Conservation (phyloP, 805 yeast genomes). For the Pichia ethanolica region DNA sequence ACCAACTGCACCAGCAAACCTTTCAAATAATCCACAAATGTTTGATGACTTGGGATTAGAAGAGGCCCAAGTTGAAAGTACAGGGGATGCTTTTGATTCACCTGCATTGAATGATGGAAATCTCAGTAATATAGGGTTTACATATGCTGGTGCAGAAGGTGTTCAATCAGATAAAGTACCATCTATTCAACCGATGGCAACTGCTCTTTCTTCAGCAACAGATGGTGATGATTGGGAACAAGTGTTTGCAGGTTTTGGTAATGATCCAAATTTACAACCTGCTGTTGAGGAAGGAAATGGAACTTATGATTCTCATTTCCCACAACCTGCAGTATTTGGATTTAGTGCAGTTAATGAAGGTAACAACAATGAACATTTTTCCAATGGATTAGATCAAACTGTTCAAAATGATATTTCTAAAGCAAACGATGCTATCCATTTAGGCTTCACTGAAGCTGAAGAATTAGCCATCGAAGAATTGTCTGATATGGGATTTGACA, state of each 20-base stretch:
- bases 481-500: conserved; percentile 83
- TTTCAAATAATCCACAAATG: conserved; percentile 12
- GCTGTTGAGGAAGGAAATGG: conserved; percentile 9
- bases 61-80: conserved; percentile 23
- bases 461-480: conserved; percentile 63
- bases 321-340: conserved; percentile 15
- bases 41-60: conserved; percentile 32
- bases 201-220: conserved; percentile 14
- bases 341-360: conserved; percentile 6
- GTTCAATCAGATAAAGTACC: too few species aligned
- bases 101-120: neutral
- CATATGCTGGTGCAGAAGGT: conserved; percentile 14
- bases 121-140: conserved; percentile 17
- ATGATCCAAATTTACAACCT: conserved; percentile 29
- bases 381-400: neutral
- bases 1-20: neutral
- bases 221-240: conserved; percentile 87
- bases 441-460: conserved; percentile 23
- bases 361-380: neutral
- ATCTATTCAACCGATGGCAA: too few species aligned
- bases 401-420: neutral
- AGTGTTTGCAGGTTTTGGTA: conserved; percentile 83
- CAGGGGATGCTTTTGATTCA: conserved; percentile 19
- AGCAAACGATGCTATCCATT: neutral
- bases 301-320: conserved; percentile 9